Evolutionary conservation across 179 eudicot species (phyloP), one percentile per base, ranked within the genome.

Genomic region (Carnegiea gigantea): DNA sequence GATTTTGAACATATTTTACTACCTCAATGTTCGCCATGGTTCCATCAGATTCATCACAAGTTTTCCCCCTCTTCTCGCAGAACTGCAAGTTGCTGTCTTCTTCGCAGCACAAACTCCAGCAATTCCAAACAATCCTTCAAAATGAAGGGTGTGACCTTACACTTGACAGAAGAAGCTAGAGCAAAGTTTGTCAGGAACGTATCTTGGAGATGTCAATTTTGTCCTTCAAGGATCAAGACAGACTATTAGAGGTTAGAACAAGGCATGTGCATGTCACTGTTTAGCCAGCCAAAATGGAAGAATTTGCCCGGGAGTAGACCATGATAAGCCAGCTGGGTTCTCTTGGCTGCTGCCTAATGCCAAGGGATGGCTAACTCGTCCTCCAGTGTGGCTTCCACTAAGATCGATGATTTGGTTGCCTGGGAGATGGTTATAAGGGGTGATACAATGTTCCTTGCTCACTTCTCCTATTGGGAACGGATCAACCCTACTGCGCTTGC

Each of bases 281-380:
- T 87, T 88, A 36, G 87, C 87, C 23, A 88, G 85, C 90, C 90
- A 86, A 79, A 88, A 88, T 10, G 89, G 90, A 62, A 88, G 75
- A 9, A 81, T 78, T 76, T 86, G 88, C 33, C 83, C 88, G 38
- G 83, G 86, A 68, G 70, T 30, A 44, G 90, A 76, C 89, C 90
- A 88, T 0, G 86, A 51, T 70, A 86, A 54, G 2, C 86, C 89
- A 4, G 78, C 54, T 8, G 86, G 46, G 78, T 51, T 80, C 3
- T 82, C 83, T 62, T 79, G 82, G 53, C 53, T 51, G 60, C 30
- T 67, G 33, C 57, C 76, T 9, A 83, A 30, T 26, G 68, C 74
- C n/a, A 84, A 77, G 76, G 88, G 79, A 80, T 81, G 86, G 60
- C 71, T 33, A 57, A 67, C 20, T 38, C 77, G 80, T 40, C 57